Conservation (phyloP, 2,329 filamentous ascomycete species). For the Rhexocercosporidium sp. region DNA sequence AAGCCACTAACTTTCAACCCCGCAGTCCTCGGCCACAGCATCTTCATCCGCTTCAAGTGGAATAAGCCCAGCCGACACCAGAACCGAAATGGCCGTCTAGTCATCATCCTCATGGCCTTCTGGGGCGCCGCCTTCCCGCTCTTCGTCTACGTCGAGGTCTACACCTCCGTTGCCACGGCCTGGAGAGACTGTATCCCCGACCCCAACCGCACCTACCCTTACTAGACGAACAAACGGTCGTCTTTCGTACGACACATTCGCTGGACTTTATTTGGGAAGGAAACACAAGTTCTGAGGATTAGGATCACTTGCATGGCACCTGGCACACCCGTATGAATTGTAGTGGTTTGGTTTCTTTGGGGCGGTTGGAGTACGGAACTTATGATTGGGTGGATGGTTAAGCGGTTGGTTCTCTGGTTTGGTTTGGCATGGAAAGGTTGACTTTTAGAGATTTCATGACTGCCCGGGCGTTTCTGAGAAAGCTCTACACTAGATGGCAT, state of each 20-base stretch:
- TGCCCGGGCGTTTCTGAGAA: neutral
- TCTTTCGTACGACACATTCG: neutral
- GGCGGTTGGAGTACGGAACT: neutral
- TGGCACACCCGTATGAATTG: conserved; percentile 3
- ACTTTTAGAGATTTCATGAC: neutral
- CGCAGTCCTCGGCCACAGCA: neutral
- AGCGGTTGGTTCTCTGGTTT: neutral
- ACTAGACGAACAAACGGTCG: neutral
- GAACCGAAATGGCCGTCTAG: neutral
- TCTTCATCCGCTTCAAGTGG: neutral
- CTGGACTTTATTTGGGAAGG: neutral
- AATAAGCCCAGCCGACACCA: conserved; percentile 1
- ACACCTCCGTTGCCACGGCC: neutral
- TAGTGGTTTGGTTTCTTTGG: conserved; percentile 7
- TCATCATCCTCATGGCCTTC: neutral
- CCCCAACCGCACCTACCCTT: neutral
- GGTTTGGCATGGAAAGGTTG: neutral
- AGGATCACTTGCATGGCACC: neutral
- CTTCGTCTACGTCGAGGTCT: conserved; percentile 8
- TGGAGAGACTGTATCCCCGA: conserved; percentile 6
- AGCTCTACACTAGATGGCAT: neutral
- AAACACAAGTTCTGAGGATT: conserved; percentile 1
- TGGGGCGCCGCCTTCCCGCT: neutral
- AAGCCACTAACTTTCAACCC: neutral
- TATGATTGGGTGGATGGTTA: neutral